Base-by-base conservation (phyloP, 352 stramenopile species). In the Pythium sukuiense region DNA sequence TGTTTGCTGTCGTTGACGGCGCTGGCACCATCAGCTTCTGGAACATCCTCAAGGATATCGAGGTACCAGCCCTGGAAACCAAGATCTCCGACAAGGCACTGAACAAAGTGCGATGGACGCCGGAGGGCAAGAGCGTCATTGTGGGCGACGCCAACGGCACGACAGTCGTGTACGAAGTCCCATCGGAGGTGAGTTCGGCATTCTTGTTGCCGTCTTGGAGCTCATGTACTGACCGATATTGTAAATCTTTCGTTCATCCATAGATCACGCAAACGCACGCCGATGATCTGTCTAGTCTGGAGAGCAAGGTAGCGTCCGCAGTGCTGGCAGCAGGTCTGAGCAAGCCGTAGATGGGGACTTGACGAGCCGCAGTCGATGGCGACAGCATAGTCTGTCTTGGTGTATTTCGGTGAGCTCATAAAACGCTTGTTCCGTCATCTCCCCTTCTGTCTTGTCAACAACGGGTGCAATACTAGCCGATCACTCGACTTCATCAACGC, bases 31-130 rank as follows among this genome's bases (percentile, higher is more conserved):
- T 93, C 35, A 90, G 83, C 59, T 71, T 96, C 39, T 96, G 89
- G 89, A 95, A 96, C 59, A 86, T 96, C 55, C 64, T 88, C 64
- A 86, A 85, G 55, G 89, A 96, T 68, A 71, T 87, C n/a, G 89
- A 96, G 61, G 83, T 93, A 32, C 78, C 84, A 9, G 76, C 67
- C 13, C 64, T 92, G 12, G 84, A 89, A 35, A 67, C 79, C 6
- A 88, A 91, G 68, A 78, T 92, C 49, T 81, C 76, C 27, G 73
- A 81, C 27, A 89, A 91, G 55, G 86, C 87, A 12, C 65, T 96
- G 13, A 92, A 94, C 80, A 95, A 92, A 65, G 73, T 96, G 46
- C 78, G 84, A 43, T 96, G 89, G 89, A 89, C 76, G 26, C 48
- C 74, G 1, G 86, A 93, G 55, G 89, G 89, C 45, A 92, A 87